Conservation (phyloP, 1,284 basidiomycete species). For the Singerocomus rubriflavus region DNA sequence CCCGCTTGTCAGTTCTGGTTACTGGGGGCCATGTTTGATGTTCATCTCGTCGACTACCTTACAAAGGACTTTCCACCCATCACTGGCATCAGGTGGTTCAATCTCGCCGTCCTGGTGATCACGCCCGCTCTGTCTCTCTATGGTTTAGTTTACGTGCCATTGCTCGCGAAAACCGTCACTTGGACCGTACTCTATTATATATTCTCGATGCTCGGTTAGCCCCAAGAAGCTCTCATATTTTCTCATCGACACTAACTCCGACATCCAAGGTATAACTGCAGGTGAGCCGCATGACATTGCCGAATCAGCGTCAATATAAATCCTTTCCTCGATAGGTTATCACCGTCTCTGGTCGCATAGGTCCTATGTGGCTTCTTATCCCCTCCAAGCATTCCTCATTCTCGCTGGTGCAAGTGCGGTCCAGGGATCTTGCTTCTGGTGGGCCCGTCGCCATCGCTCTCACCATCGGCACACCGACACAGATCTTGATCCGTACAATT, state of each 20-base stretch:
- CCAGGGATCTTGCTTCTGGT: conserved; percentile 90
- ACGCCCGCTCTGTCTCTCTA: conserved; percentile 68
- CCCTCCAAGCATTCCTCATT: conserved; percentile 74
- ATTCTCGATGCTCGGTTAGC: conserved; percentile 67
- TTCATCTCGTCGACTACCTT: conserved; percentile 15
- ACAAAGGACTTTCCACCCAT: conserved; percentile 43
- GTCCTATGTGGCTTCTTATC: conserved; percentile 77
- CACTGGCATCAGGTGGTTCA: conserved; percentile 60
- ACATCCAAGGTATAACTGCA: conserved; percentile 49
- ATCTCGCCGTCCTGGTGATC: conserved; percentile 61
- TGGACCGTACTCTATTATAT: conserved; percentile 70
- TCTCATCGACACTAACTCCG: conserved; percentile 14
- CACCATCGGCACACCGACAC: conserved; percentile 92
- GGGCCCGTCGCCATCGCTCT: conserved; percentile 87
- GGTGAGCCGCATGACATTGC: conserved; percentile 39
- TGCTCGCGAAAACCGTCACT: conserved; percentile 50
- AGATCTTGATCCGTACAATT: conserved; percentile 86
- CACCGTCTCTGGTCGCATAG: conserved; percentile 92
- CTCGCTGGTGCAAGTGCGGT: conserved; percentile 82
- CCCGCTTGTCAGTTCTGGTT: background rate
- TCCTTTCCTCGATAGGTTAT: conserved; percentile 56
- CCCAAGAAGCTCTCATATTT: conserved; percentile 7
- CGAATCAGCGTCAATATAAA: background rate
- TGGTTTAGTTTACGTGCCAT: conserved; percentile 53
- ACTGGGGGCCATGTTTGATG: conserved; percentile 14